Conservation (phyloP, 2,329 filamentous ascomycete genomes). For the Ophiostoma piceae region DNA sequence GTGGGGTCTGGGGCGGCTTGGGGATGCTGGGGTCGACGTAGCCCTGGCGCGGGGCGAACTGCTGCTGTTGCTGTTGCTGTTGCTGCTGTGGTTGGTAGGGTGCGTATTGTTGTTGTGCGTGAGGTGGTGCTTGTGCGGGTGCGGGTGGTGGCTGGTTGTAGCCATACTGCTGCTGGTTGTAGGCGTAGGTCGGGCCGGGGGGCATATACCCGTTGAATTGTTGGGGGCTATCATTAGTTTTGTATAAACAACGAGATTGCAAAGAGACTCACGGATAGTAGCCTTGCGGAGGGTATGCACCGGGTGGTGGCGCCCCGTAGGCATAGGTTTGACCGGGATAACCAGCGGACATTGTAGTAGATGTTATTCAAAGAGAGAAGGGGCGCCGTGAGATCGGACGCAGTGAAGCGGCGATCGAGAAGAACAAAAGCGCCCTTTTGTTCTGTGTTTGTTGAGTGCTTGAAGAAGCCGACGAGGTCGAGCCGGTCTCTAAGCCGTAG, state of each 20-base stretch:
- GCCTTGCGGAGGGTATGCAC: conserved; percentile 23
- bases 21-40: conserved; percentile 20
- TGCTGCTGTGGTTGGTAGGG: conserved; percentile 16
- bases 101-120: conserved; percentile 13
- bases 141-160: conserved; percentile 18
- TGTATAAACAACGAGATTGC: conserved; percentile 8
- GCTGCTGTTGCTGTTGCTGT: conserved; percentile 11
- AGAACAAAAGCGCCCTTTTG: conserved; percentile 17
- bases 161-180: conserved; percentile 22
- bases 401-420: conserved; percentile 12
- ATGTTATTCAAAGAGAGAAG: too few relatives aligned
- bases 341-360: not conserved
- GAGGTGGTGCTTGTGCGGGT: conserved; percentile 2
- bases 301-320: conserved; percentile 22
- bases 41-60: conserved; percentile 8
- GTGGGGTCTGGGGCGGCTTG: conserved; percentile 23
- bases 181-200: conserved; percentile 19
- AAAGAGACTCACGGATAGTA: conserved; percentile 21
- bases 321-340: conserved; percentile 13
- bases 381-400: not conserved
- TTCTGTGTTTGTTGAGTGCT: not conserved
- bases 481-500: too few relatives aligned
- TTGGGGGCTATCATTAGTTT: conserved; percentile 20
- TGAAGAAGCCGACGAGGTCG: too few relatives aligned
- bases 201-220: conserved; percentile 24